Evolutionary conservation across 2,329 filamentous ascomycete species (phyloP).

Genomic region (Xylariomycetidae sp.): DNA sequence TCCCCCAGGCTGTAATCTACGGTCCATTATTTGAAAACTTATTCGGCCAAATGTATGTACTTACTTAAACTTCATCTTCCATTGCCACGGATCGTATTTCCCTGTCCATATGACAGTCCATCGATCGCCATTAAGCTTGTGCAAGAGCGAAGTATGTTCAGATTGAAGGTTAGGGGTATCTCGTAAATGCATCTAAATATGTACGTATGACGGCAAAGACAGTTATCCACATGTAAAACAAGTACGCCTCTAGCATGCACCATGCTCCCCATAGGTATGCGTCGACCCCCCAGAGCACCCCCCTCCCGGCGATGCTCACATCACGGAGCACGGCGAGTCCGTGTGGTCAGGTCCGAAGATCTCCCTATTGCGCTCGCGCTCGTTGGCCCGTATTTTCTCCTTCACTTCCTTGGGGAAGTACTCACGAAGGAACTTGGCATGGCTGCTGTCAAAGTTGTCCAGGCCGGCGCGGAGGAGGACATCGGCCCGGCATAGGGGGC

Average conservation of each 20-base stretch:
- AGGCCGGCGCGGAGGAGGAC: slow-evolving; percentile 67
- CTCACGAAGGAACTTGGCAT: slow-evolving; percentile 65
- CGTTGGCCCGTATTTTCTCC: slow-evolving; percentile 66
- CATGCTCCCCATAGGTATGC: no score
- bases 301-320: no score
- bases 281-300: no score
- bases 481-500: slow-evolving; percentile 70
- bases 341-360: slow-evolving; percentile 64
- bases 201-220: background rate
- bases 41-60: background rate
- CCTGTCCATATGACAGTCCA: no score
- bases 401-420: slow-evolving; percentile 72
- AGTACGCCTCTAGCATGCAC: no score
- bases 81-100: no score
- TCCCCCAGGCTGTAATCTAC: slow-evolving; percentile 26
- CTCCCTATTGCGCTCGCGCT: slow-evolving; percentile 69
- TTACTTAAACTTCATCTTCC: background rate
- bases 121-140: no score
- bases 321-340: slow-evolving; percentile 53
- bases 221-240: background rate
- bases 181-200: background rate
- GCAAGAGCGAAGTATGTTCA: no score
- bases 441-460: slow-evolving; percentile 64
- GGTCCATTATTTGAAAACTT: slow-evolving; percentile 24
- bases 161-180: background rate